Evolutionary conservation across 1,284 basidiomycete species (phyloP).

Genomic region (Malassezia yamatoensis): DNA sequence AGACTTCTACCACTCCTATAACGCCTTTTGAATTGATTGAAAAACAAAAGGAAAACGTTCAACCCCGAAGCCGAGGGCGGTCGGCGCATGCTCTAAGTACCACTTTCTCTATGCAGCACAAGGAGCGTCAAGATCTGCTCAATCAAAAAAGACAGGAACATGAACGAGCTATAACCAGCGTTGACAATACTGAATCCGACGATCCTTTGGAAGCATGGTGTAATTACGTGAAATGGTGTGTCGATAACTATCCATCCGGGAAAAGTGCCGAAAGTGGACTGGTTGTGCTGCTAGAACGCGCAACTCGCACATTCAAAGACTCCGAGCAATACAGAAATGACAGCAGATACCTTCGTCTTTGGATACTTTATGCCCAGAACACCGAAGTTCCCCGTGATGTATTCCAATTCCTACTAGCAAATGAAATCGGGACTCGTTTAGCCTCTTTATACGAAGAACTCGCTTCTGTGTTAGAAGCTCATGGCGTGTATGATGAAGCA

Average conservation of each 20-base stretch:
- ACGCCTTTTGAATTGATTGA: slow-evolving; percentile 49
- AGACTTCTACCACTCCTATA: slow-evolving; percentile 44
- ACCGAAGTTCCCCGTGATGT: slow-evolving; percentile 40
- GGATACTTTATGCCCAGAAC: slow-evolving; percentile 60
- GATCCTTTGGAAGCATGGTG: slow-evolving; percentile 32
- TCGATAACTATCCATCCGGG: slow-evolving; percentile 57
- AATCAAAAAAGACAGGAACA: slow-evolving; percentile 29
- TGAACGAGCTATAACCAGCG: slow-evolving; percentile 23
- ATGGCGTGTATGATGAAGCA: slow-evolving; percentile 55
- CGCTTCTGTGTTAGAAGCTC: slow-evolving; percentile 62
- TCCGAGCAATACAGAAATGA: slow-evolving; percentile 74
- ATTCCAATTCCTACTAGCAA: slow-evolving; percentile 60
- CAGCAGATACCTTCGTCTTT: slow-evolving; percentile 75
- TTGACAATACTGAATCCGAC: slow-evolving; percentile 30
- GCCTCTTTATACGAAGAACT: slow-evolving; percentile 77
- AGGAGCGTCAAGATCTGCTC: slow-evolving; percentile 31
- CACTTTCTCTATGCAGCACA: slow-evolving; percentile 35
- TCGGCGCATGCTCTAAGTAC: slow-evolving; percentile 54
- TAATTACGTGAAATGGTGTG: slow-evolving; percentile 60
- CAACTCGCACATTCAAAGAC: slow-evolving; percentile 65
- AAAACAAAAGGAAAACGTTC: slow-evolving; percentile 57
- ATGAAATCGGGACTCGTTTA: slow-evolving; percentile 67
- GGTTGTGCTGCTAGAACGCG: slow-evolving; percentile 64
- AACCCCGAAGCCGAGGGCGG: slow-evolving; percentile 53
- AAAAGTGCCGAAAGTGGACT: slow-evolving; percentile 55